Evolutionary conservation across 306 rosid genomes (phyloP), one percentile per base, ranked within the genome.

Genomic region (Castanospermum australe): DNA sequence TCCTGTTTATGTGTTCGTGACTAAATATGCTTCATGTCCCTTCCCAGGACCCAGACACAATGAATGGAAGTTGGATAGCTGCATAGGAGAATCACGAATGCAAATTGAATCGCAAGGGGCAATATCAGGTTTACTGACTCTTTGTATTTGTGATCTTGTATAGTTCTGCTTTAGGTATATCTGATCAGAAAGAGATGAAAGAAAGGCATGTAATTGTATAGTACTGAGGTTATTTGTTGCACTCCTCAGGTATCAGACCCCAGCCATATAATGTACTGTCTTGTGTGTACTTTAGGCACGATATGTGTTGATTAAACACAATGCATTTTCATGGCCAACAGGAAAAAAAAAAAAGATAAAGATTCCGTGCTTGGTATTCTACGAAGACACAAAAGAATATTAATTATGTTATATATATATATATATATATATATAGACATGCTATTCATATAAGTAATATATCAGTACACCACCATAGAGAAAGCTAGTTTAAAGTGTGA

Each of bases 1-100:
- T 94, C 25, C 92, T 35, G 18, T 91, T 94, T 56, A 91, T 86
- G 90, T 82, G 90, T 77, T 86, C 73, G 6, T 78, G 75, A 79
- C 17, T 3, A 21, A 21, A 24, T 6, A 28, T 14, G 4, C 54
- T 60, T 42, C 48, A 6, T 60, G 44, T 24, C 42, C 20, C 20
- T 45, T 55, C 20, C 20, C 63, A 45, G 48, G 51, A 47, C 20
- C 20, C 63, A 45, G 48, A 60, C 67, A 11, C 5, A 10, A 74
- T 69, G 61, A 25, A 28, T 76, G 28, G 24, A 77, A 54, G 35
- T n/a, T 24, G 55, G 35, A 55, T 65, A 67, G 32, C 22, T 51
- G 45, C 59, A 39, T 25, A 33, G 41, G 52, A 56, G 38, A 67
- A 79, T 52, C 73, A 52, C 44, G 32, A 78, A 52, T 30, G 78